Evolutionary conservation across 768 basidiomycete genomes (phyloP).

Genomic region (Russula olivacea): DNA sequence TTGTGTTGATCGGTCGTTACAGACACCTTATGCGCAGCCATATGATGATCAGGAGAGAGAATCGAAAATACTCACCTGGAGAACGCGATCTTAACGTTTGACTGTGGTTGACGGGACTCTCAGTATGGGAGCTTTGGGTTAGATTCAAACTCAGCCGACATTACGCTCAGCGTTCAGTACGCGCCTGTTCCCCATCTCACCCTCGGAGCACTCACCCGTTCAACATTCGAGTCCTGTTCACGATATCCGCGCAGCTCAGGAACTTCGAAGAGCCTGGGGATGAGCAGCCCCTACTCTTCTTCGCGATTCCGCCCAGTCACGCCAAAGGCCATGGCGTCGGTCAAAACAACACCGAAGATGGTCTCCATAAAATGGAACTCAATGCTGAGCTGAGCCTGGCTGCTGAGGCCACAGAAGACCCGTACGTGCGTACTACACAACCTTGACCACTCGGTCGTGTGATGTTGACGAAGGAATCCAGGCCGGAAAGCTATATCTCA

Average conservation of each 20-base stretch:
- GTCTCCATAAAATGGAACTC: slow-evolving; percentile 73
- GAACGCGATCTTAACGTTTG: slow-evolving; percentile 31
- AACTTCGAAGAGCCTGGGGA: slow-evolving; percentile 92
- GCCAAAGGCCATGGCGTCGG: slow-evolving; percentile 15
- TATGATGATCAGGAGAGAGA: neutral
- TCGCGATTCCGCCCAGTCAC: slow-evolving; percentile 61
- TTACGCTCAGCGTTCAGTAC: neutral
- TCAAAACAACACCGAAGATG: slow-evolving; percentile 31
- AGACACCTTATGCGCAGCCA: neutral
- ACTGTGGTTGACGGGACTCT: slow-evolving; percentile 2
- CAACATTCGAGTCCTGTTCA: slow-evolving; percentile 27
- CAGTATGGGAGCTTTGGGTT: slow-evolving; percentile 9
- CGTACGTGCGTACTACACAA: slow-evolving; percentile 51
- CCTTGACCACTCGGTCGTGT: neutral
- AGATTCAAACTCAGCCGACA: slow-evolving; percentile 20
- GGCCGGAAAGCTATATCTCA: slow-evolving; percentile 87
- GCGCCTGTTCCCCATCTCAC: neutral
- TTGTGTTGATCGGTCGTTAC: neutral
- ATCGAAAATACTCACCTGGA: slow-evolving; percentile 34
- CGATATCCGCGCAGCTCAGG: slow-evolving; percentile 81
- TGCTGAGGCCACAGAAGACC: slow-evolving; percentile 74
- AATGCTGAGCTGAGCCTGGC: slow-evolving; percentile 45
- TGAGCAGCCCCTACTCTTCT: slow-evolving; percentile 77
- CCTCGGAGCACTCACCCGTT: neutral
- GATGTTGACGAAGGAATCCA: slow-evolving; percentile 29